Base-by-base conservation (phyloP, 768 basidiomycete genomes). In the Russula ochroleuca region DNA sequence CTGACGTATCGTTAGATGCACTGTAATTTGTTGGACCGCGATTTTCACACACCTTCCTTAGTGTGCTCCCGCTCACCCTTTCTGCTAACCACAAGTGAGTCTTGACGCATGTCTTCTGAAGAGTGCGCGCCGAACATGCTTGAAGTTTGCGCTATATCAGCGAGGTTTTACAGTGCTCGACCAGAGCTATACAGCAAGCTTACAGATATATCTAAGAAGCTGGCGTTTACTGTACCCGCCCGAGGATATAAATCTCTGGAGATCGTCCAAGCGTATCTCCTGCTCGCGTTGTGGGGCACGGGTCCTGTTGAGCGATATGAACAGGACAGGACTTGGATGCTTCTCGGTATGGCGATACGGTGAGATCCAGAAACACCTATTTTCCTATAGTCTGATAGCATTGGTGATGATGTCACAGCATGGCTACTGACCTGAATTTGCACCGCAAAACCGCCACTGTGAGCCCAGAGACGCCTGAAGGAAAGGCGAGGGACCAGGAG, bases 231-330 rank as follows among this genome's bases (percentile, higher is more conserved):
- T 64, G 90, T 93, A 15, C 90, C 92, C 21, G 90, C 89, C 17
- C 80, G 81, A 66, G 92, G 92, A 0, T 94, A 92, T 79, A 96
- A 96, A 75, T 90, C 87, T n/a, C 84, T 94, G 49, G 93, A 94
- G 76, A 93, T 96, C 64, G 92, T 95, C 5, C 95, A 99, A 72
- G 96, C 94, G 0, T 99, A 97, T 73, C 77, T 98, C 21, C 78
- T 99, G 10, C 85, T 98, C 57, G 80, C 88, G 2, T 75, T 93
- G 15, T 98, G 92, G 88, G 93, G 94, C 7, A 88, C 92, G 68
- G 94, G 94, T 23, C 94, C 95, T 5, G 94, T 94, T 23, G 94
- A 98, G 74, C 84, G 94, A 9, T 99, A 93, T 70, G 96, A 99
- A 72, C 93, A 96, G 69, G 96, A 99, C 75, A 86, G 88, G 69